A percentile compares a stretch with the other conserved stretches of the same genome.
phyloP scores from a whole-genome alignment of 1,284 basidiomycete species.

The Paramarasmius palmivorus region DNA sequence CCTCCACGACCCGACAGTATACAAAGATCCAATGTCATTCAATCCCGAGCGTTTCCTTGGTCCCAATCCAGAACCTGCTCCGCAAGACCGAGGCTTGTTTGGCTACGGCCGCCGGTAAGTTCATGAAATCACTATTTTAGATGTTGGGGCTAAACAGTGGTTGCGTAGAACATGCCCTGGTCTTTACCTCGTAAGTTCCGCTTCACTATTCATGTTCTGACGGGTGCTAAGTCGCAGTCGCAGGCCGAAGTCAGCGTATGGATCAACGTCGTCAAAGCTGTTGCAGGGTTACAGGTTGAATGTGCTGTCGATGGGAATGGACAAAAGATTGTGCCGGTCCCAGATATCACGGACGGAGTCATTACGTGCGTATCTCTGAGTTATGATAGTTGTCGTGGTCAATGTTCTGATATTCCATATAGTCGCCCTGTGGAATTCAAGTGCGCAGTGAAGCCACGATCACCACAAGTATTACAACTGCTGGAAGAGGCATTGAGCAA shows the following conservation, averaged over 20 bases:
- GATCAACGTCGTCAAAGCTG: constrained; percentile 19
- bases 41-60: constrained; percentile 1
- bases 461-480: constrained; percentile 7
- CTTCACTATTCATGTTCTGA: not conserved
- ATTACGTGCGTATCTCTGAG: constrained; percentile 14
- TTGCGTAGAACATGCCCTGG: constrained; percentile 9
- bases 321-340: constrained; percentile 13
- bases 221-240: not conserved
- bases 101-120: constrained; percentile 17
- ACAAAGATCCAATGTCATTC: not conserved
- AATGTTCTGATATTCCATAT: no score
- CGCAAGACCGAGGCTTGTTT: constrained; percentile 16
- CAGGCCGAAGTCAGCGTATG: constrained; percentile 18
- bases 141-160: not conserved
- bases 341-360: constrained; percentile 17
- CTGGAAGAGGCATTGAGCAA: constrained; percentile 5
- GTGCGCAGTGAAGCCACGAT: constrained; percentile 15
- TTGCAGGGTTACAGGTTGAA: constrained; percentile 15
- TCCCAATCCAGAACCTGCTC: constrained; percentile 13
- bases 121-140: not conserved
- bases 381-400: no score
- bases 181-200: constrained; percentile 9
- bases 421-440: constrained; percentile 18
- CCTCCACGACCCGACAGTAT: not conserved
- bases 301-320: constrained; percentile 14